A percentile compares a stretch with the other conserved stretches of the same genome.
Evolutionary conservation across 306 rosid genomes (phyloP).

Genomic region (Cyclanthera cordifolia): DNA sequence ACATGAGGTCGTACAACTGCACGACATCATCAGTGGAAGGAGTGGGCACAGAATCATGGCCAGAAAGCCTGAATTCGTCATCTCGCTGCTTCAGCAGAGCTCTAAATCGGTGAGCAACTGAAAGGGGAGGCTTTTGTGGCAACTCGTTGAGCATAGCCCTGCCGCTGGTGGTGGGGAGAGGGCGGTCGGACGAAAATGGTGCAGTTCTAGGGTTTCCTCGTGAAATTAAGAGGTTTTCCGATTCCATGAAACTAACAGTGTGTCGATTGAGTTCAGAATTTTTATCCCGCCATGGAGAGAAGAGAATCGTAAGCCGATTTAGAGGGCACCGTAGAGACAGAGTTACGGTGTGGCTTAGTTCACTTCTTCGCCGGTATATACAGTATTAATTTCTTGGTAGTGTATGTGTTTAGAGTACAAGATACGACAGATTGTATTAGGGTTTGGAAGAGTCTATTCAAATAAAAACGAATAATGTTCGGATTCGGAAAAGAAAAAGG

Average conservation of each 20-base stretch:
- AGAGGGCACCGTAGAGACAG: not conserved
- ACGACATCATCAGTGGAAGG: conserved; percentile 61
- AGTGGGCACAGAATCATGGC: conserved; percentile 28
- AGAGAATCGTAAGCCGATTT: not conserved
- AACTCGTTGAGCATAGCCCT: conserved; percentile 44
- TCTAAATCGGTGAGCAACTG: conserved; percentile 54
- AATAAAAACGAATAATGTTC: no score
- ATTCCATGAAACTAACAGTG: conserved; percentile 24
- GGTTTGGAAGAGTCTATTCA: no score
- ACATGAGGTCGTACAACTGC: conserved; percentile 46
- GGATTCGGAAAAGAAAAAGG: no score
- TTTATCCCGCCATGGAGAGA: conserved; percentile 12
- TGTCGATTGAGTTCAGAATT: not conserved
- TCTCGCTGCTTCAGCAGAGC: conserved; percentile 69
- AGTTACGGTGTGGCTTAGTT: conserved; percentile 2
- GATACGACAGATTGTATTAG: no score
- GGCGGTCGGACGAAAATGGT: conserved; percentile 15
- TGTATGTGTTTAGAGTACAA: not conserved
- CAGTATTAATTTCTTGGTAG: not conserved
- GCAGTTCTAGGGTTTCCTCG: conserved; percentile 46
- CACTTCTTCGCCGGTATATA: not conserved
- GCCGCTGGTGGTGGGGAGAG: conserved; percentile 6
- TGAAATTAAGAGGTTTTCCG: conserved; percentile 34
- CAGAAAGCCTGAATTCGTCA: conserved; percentile 42
- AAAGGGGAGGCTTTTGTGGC: conserved; percentile 39